Conservation (phyloP, 2,329 filamentous ascomycete species). For the Fusarium mexicanum region DNA sequence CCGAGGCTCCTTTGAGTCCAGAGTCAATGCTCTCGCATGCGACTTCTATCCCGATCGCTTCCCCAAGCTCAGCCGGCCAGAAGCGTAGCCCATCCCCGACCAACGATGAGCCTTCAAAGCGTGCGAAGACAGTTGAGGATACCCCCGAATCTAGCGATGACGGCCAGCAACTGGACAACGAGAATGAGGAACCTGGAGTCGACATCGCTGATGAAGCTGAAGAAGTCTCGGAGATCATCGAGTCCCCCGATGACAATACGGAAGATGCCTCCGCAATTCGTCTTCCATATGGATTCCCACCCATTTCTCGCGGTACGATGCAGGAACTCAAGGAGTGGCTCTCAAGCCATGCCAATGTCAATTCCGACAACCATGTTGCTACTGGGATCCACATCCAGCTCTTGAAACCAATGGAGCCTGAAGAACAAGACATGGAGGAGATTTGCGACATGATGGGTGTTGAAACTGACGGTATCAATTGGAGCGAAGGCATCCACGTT, state of each 20-base stretch:
- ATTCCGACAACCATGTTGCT: neutral
- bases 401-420: neutral
- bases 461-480: rapidly evolving
- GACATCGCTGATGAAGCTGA: rapidly evolving
- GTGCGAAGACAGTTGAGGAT: rapidly evolving
- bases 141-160: neutral
- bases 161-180: rapidly evolving
- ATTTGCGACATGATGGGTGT: neutral
- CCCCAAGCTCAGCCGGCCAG: neutral
- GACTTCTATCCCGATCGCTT: neutral
- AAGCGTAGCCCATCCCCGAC: neutral
- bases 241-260: rapidly evolving
- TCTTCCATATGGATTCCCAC: neutral
- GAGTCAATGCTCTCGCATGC: rapidly evolving
- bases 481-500: rapidly evolving
- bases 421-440: neutral
- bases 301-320: rapidly evolving
- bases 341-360: rapidly evolving
- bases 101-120: neutral
- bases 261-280: rapidly evolving
- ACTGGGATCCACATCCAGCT: rapidly evolving
- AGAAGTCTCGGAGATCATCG: neutral
- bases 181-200: neutral
- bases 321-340: neutral
- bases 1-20: rapidly evolving